These are phyloP conservation scores for Blakeslea trispora DNA, from an alignment of 371 early-diverging fungal species.

Conservation along the genomic window DNA sequence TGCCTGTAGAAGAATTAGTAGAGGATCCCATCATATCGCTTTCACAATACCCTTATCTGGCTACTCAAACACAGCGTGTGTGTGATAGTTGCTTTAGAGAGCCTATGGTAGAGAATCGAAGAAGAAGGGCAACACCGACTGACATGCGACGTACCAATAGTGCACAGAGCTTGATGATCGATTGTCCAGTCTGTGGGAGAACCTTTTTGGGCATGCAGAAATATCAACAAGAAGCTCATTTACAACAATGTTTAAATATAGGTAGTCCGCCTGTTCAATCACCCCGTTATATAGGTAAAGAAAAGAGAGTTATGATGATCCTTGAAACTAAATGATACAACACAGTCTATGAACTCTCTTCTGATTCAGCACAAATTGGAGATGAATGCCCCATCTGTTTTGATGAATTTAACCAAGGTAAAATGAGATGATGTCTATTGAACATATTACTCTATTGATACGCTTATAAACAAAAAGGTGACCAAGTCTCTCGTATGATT, in stretches of 20 bases:
- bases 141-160: constrained; percentile 50
- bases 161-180: constrained; percentile 65
- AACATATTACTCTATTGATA: too few relatives aligned
- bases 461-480: constrained; percentile 32
- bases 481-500: constrained; percentile 74
- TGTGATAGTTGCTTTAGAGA: constrained; percentile 44
- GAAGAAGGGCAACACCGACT: constrained; percentile 14
- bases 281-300: constrained; percentile 68
- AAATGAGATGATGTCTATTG: too few relatives aligned
- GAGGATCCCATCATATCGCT: constrained; percentile 47
- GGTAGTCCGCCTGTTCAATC: constrained; percentile 51
- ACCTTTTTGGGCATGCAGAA: constrained; percentile 46
- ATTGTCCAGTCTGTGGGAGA: constrained; percentile 79
- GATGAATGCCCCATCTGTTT: constrained; percentile 88
- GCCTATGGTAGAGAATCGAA: constrained; percentile 22
- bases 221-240: constrained; percentile 55
- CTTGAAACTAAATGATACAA: not conserved
- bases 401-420: constrained; percentile 78
- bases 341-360: constrained; percentile 60
- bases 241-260: constrained; percentile 26
- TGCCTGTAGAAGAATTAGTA: constrained; percentile 37
- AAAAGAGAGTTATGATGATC: not conserved
- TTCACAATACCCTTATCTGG: constrained; percentile 37
- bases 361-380: constrained; percentile 62
- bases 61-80: constrained; percentile 49